A percentile compares a stretch with the other conserved stretches of the same genome.
phyloP scores from a whole-genome alignment of 441 rosid species.

The Isatis lusitanica region DNA sequence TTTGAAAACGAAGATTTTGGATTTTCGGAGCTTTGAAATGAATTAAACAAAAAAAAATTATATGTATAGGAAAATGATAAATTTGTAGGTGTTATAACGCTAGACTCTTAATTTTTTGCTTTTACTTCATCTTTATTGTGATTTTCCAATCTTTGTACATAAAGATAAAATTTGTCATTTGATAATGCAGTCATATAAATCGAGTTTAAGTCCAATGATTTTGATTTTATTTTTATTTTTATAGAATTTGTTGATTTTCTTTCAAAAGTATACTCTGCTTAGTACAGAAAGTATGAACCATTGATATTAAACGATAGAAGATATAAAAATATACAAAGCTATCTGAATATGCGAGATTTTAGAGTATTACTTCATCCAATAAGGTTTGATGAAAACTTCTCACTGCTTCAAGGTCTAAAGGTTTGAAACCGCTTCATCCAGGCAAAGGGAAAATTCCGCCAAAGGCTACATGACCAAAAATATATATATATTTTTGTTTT shows the following conservation, averaged over 20 bases:
- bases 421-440: too few relatives aligned
- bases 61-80: not conserved
- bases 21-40: constrained; percentile 68
- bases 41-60: constrained; percentile 35
- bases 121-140: not conserved
- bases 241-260: not conserved
- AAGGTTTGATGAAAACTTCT: too few relatives aligned
- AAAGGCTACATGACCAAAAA: too few relatives aligned
- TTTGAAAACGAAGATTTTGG: constrained; percentile 56
- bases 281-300: too few relatives aligned
- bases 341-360: too few relatives aligned
- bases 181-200: not conserved
- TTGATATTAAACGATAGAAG: too few relatives aligned
- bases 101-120: constrained; percentile 5
- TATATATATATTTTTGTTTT: too few relatives aligned
- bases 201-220: not conserved
- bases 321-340: too few relatives aligned
- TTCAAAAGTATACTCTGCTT: not conserved
- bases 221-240: not conserved
- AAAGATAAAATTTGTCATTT: constrained; percentile 1
- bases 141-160: constrained; percentile 1
- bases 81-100: constrained; percentile 12
- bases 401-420: too few relatives aligned
- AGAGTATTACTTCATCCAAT: too few relatives aligned
- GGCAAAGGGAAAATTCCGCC: too few relatives aligned